Conservation (phyloP, 2,329 filamentous ascomycete species). For the Aureobasidium leucospermi region DNA sequence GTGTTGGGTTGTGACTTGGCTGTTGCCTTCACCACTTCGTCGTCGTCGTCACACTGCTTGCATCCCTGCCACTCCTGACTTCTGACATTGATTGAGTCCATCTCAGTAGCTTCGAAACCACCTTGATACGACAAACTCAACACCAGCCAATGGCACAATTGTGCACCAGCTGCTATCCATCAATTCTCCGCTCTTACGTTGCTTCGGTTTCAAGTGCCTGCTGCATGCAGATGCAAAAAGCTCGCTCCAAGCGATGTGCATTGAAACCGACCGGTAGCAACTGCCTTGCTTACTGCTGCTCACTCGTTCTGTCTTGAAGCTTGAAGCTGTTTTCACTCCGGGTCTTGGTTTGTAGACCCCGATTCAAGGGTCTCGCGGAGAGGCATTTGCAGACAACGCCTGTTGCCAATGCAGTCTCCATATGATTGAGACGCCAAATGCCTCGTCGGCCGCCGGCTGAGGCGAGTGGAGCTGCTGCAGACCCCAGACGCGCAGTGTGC, state of each 20-base stretch:
- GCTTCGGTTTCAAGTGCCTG: slow-evolving; percentile 11
- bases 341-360: not conserved
- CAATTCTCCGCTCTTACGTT: slow-evolving; percentile 11
- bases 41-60: not conserved
- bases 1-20: slow-evolving; percentile 6
- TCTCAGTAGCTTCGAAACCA: not conserved
- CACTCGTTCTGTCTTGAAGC: slow-evolving; percentile 1
- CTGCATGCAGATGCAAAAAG: slow-evolving; percentile 12
- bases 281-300: slow-evolving; percentile 10
- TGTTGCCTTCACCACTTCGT: not conserved
- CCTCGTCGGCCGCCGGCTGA: not conserved
- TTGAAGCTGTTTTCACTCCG: not conserved
- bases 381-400: not conserved
- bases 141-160: slow-evolving; percentile 4
- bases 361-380: slow-evolving; percentile 5
- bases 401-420: not conserved
- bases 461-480: not conserved
- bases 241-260: slow-evolving; percentile 11
- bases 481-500: not conserved
- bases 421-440: not conserved
- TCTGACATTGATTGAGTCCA: not conserved
- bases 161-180: slow-evolving; percentile 9
- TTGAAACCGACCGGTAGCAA: slow-evolving; percentile 5
- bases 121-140: not conserved
- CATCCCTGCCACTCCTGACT: slow-evolving; percentile 2